phyloP scores from a whole-genome alignment of 129 eudicot species.

The Artemisia tridentata region DNA sequence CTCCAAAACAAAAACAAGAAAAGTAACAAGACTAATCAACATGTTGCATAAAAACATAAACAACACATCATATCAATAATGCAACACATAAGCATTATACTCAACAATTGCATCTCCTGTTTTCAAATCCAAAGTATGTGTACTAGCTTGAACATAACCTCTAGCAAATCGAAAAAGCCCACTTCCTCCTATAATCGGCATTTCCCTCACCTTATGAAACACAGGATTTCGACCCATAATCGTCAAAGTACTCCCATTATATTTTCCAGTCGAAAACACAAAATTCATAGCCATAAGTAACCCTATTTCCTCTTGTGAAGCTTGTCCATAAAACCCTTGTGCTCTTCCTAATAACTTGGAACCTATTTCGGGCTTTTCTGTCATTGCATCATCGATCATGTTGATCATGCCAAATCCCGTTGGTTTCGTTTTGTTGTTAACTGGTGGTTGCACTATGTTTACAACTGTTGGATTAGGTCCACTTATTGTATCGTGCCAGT shows the following conservation, averaged over 20 bases:
- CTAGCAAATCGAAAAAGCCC: constrained; percentile 67
- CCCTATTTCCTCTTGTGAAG: constrained; percentile 49
- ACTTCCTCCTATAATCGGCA: constrained; percentile 77
- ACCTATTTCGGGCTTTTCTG: constrained; percentile 41
- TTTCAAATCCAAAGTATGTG: constrained; percentile 39
- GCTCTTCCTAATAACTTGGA: constrained; percentile 60
- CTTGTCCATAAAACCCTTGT: constrained; percentile 60
- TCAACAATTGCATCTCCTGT: constrained; percentile 65
- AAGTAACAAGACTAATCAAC: not conserved
- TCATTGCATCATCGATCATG: constrained; percentile 67
- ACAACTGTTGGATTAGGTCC: constrained; percentile 45
- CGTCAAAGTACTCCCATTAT: constrained; percentile 59
- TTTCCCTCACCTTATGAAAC: constrained; percentile 53
- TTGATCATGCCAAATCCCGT: constrained; percentile 42
- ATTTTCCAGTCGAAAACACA: constrained; percentile 50
- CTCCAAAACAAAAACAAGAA: not conserved
- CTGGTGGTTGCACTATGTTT: constrained; percentile 33
- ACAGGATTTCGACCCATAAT: constrained; percentile 62
- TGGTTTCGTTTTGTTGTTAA: constrained; percentile 14
- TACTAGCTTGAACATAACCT: constrained; percentile 64
- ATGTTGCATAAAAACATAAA: not conserved
- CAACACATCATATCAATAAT: constrained; percentile 37
- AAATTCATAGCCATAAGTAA: constrained; percentile 70
- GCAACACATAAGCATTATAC: constrained; percentile 63
- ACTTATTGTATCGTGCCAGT: constrained; percentile 51